Percentiles rank a stretch among this genome's conserved stretches.
These are phyloP conservation scores for Podospora fimiseda DNA, from an alignment of 495 filamentous ascomycete genomes.

Conservation along the genomic window DNA sequence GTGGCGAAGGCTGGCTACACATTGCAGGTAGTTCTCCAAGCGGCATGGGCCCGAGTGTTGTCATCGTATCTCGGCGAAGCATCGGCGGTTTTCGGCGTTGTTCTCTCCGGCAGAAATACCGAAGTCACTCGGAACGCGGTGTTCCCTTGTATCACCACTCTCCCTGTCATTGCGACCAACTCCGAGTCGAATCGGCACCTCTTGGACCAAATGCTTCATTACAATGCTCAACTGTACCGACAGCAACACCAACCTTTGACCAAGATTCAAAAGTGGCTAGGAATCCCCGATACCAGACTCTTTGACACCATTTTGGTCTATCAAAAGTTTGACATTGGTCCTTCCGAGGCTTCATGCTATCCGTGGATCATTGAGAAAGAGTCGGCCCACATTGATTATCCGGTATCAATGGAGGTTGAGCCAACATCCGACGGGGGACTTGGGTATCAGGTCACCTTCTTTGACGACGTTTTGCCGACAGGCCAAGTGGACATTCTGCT, in stretches of 20 bases:
- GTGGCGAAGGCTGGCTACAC: constrained; percentile 54
- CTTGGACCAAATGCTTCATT: constrained; percentile 50
- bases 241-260: constrained; percentile 64
- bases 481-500: constrained; percentile 58
- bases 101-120: constrained; percentile 62
- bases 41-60: constrained; percentile 66
- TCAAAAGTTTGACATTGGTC: constrained; percentile 47
- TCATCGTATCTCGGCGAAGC: constrained; percentile 65
- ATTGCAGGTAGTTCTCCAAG: constrained; percentile 63
- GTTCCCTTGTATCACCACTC: constrained; percentile 69
- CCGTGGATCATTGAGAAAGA: constrained; percentile 31
- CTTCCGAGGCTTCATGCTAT: not conserved
- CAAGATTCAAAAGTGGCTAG: constrained; percentile 61
- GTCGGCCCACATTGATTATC: constrained; percentile 47
- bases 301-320: constrained; percentile 80
- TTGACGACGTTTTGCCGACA: constrained; percentile 50
- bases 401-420: constrained; percentile 67
- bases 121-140: constrained; percentile 45
- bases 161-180: constrained; percentile 56
- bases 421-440: constrained; percentile 40
- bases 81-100: constrained; percentile 63
- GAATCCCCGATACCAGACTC: constrained; percentile 48
- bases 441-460: constrained; percentile 55
- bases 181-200: constrained; percentile 47
- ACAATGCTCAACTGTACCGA: constrained; percentile 54